Evolutionary conservation across 495 filamentous ascomycete genomes (phyloP), one percentile per base, ranked within the genome.

Genomic region (Podospora didyma): DNA sequence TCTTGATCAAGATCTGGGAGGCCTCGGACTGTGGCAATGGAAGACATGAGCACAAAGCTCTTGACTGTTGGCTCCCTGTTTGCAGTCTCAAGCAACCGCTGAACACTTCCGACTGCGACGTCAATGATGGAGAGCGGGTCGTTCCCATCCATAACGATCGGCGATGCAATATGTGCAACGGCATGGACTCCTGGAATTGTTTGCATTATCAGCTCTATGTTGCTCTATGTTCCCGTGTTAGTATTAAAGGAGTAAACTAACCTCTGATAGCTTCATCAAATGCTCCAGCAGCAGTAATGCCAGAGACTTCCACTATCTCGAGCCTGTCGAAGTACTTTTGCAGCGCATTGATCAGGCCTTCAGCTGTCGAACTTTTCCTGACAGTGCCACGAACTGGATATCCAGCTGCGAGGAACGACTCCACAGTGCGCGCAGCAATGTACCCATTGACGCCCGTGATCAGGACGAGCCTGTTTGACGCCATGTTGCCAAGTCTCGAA

Each of bases 131-230:
- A 83, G 55, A 85, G 72, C 22, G 84, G 76, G 65, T 92, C 83
- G 39, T 79, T 79, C 59, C 76, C 72, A 53, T 70, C 71, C 57
- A 73, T 64, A 58, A 86, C 81, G 68, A 92, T 86, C 1, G 90
- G 89, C 1, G 82, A 81, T 12, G 90, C 89, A 2, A 89, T 88
- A 59, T 95, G 90, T 46, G 91, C 73, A n/a, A 94, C 84, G 54
- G 79, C 83, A 53, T 88, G 50, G 23, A 69, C 67, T 10, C 37
- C n/a, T 41, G 37, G 12, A 41, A 17, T 14, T 4, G 37, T 14
- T n/a, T n/a, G n/a, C 11, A 17, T 5, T 41, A 62, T 63, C 17
- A 16, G 1, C 5, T 24, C 34, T 42, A 11, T 7, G 26, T 57
- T 86, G 86, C n/a, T n/a, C n/a, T n/a, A n/a, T n/a, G n/a, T n/a